phyloP scores from a whole-genome alignment of 495 filamentous ascomycete genomes.

The Neurospora pannonica region DNA sequence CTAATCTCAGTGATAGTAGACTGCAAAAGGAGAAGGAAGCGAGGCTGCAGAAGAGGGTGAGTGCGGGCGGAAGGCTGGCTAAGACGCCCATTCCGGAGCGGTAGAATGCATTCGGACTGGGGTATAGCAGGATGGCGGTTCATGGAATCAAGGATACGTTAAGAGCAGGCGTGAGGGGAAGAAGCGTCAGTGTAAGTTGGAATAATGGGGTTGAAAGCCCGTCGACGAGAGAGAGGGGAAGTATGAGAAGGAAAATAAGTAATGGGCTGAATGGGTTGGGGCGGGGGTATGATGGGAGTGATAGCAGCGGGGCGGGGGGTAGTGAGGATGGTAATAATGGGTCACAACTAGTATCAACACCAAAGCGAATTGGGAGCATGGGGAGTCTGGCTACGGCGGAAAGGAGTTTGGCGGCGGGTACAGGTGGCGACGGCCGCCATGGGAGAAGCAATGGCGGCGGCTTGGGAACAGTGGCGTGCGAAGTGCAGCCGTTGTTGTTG shows the following conservation, averaged over 20 bases:
- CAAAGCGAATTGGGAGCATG: conserved; percentile 1
- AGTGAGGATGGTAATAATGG: neutral
- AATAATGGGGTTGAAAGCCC: neutral
- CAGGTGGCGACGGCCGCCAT: neutral
- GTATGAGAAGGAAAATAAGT: neutral
- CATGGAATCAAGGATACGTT: neutral
- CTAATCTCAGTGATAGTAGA: conserved; percentile 24
- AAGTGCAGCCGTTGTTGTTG: neutral
- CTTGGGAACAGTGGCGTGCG: neutral
- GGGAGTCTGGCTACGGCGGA: neutral
- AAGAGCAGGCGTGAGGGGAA: neutral
- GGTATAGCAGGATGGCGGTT: neutral
- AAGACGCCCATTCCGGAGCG: conserved; percentile 48
- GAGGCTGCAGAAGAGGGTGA: conserved; percentile 52
- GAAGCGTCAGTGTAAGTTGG: neutral
- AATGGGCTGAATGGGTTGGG: neutral
- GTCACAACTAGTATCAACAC: neutral
- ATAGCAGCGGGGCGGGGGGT: neutral
- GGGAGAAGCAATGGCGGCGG: neutral
- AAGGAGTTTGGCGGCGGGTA: neutral
- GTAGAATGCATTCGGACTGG: conserved; percentile 18
- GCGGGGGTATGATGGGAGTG: neutral
- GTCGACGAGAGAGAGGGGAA: neutral
- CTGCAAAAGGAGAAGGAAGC: conserved; percentile 44
- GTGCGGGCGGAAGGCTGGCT: conserved; percentile 49